Evolutionary conservation across 2,329 filamentous ascomycete genomes (phyloP).

Genomic region (Beauveria brongniartii): DNA sequence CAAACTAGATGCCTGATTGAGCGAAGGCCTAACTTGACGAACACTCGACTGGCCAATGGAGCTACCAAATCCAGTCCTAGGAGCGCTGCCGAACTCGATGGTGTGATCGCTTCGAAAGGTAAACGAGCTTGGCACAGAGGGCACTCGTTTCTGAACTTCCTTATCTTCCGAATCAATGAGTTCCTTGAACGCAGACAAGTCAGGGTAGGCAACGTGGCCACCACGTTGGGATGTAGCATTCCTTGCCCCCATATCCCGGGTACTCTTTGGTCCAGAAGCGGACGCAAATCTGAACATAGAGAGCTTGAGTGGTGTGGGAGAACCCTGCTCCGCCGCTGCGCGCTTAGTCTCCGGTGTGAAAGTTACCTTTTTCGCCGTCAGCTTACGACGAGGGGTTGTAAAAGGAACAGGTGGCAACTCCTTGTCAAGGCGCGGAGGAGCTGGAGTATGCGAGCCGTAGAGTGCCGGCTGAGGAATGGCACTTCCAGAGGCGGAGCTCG

Average conservation of each 20-base stretch:
- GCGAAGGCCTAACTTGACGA: slow-evolving; percentile 49
- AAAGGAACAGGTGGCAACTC: slow-evolving; percentile 43
- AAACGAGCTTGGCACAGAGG: slow-evolving; percentile 48
- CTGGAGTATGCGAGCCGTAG: slow-evolving; percentile 38
- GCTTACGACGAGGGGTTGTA: slow-evolving; percentile 60
- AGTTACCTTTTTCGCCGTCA: slow-evolving; percentile 61
- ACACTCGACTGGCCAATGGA: slow-evolving; percentile 52
- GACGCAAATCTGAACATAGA: slow-evolving; percentile 30
- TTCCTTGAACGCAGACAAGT: slow-evolving; percentile 36
- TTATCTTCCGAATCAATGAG: slow-evolving; percentile 21
- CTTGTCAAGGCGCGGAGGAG: slow-evolving; percentile 38
- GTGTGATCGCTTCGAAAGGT: slow-evolving; percentile 60
- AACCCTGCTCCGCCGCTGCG: slow-evolving; percentile 35
- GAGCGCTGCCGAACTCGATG: slow-evolving; percentile 45
- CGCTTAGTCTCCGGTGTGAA: slow-evolving; percentile 66
- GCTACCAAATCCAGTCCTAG: slow-evolving; percentile 45
- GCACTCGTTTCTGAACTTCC: slow-evolving; percentile 20
- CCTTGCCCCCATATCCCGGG: slow-evolving; percentile 20
- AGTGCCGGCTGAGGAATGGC: slow-evolving; percentile 38
- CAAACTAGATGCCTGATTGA: slow-evolving; percentile 36
- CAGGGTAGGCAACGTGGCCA: slow-evolving; percentile 42
- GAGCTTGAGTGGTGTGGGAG: slow-evolving; percentile 50
- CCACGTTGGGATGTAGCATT: slow-evolving; percentile 15
- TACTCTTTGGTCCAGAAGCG: slow-evolving; percentile 21
- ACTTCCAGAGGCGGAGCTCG: slow-evolving; percentile 33